phyloP scores from a whole-genome alignment of 2,329 filamentous ascomycete species.

The Colletotrichum sp. region DNA sequence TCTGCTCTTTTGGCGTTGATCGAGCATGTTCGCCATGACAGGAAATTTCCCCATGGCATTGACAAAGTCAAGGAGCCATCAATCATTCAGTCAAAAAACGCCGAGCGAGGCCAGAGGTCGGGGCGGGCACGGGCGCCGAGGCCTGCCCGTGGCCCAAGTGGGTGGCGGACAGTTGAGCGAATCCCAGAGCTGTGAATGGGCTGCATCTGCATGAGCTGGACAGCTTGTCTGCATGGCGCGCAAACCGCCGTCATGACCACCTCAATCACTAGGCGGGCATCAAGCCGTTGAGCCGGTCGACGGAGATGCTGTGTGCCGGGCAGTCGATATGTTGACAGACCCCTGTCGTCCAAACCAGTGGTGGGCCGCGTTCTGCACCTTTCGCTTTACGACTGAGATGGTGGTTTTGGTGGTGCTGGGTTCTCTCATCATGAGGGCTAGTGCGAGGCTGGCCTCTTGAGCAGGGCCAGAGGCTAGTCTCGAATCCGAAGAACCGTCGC shows the following conservation, averaged over 20 bases:
- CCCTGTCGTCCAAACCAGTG: background rate
- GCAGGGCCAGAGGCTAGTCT: background rate
- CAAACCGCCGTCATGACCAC: background rate
- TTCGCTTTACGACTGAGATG: background rate
- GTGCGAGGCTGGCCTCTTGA: background rate
- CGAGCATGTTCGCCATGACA: background rate
- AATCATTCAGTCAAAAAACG: background rate
- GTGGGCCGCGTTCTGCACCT: background rate
- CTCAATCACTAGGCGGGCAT: background rate
- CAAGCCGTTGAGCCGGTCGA: background rate
- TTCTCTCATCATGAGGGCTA: background rate
- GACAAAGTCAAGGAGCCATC: conserved; percentile 13
- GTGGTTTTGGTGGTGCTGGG: background rate
- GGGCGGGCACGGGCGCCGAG: background rate
- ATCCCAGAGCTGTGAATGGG: background rate
- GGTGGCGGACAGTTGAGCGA: background rate
- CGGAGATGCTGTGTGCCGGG: background rate
- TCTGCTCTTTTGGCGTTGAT: background rate
- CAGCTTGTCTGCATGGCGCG: background rate
- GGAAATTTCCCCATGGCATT: background rate
- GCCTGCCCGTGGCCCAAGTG: background rate
- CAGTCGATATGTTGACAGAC: background rate
- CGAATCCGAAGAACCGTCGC: background rate
- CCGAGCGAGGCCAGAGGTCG: background rate
- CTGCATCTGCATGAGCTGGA: background rate